Evolutionary conservation across 805 yeast genomes (phyloP).

Genomic region (Metschnikowia rubicola): DNA sequence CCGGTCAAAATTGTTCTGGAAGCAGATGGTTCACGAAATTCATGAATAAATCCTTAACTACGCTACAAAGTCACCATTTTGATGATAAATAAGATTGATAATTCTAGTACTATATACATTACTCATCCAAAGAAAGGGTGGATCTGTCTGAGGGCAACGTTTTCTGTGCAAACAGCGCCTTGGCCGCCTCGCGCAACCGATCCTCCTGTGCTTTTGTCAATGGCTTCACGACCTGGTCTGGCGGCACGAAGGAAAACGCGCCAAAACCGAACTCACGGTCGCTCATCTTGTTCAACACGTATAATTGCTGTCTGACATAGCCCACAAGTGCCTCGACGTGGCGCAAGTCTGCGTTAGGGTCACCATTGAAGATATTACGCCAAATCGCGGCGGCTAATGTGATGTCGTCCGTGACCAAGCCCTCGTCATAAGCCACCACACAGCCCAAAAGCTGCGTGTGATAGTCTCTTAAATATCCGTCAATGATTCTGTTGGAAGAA

Average conservation of each 20-base stretch:
- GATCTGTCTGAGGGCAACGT: conserved; percentile 59
- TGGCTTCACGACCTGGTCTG: conserved; percentile 72
- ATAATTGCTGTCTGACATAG: conserved; percentile 84
- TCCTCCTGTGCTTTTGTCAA: conserved; percentile 63
- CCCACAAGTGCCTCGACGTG: conserved; percentile 87
- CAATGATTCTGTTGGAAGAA: conserved; percentile 74
- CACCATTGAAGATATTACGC: conserved; percentile 90
- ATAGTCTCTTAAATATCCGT: conserved; percentile 83
- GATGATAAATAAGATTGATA: too few relatives aligned
- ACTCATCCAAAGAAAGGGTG: conserved; percentile 41
- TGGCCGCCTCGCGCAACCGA: conserved; percentile 48
- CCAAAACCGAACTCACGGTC: conserved; percentile 95
- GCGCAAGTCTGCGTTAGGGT: conserved; percentile 73
- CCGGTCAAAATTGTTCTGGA: too few relatives aligned
- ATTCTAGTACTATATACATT: conserved; percentile 8
- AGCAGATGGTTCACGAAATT: too few relatives aligned
- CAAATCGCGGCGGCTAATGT: conserved; percentile 76
- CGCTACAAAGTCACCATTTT: too few relatives aligned
- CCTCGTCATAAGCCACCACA: conserved; percentile 90
- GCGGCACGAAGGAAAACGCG: conserved; percentile 77
- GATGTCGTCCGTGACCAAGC: conserved; percentile 72
- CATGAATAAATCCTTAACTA: too few relatives aligned
- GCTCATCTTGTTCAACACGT: conserved; percentile 77
- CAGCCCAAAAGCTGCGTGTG: conserved; percentile 87
- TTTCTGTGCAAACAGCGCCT: conserved; percentile 49